Conservation (phyloP, 2,329 filamentous ascomycete species). For the Helminthosporium solani region DNA sequence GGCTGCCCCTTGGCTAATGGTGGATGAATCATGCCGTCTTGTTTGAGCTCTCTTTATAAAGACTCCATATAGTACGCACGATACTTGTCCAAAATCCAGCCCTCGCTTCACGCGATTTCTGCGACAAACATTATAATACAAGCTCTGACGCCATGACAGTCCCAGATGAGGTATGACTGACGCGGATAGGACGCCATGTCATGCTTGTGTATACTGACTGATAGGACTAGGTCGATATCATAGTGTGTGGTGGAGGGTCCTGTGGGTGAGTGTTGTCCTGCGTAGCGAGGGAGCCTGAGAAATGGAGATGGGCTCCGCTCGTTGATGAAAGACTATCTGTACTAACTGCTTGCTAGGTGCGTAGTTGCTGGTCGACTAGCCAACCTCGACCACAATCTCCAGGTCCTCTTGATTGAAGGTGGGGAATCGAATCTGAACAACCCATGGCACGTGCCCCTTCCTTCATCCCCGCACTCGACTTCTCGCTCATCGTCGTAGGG, state of each 20-base stretch:
- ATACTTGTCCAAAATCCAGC: too few relatives aligned
- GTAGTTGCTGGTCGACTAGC: slow-evolving; percentile 61
- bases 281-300: too few relatives aligned
- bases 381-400: slow-evolving; percentile 73
- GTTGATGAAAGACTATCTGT: too few relatives aligned
- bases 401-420: slow-evolving; percentile 68
- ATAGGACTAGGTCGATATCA: slow-evolving; percentile 65
- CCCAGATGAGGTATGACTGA: slow-evolving; percentile 59
- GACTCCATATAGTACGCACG: neutral
- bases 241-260: slow-evolving; percentile 74
- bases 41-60: neutral
- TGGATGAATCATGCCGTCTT: slow-evolving; percentile 21
- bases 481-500: slow-evolving; percentile 45
- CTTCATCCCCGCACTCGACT: neutral
- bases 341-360: slow-evolving; percentile 39
- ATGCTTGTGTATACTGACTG: neutral
- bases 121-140: too few relatives aligned
- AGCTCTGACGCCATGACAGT: slow-evolving; percentile 54
- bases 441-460: slow-evolving; percentile 55
- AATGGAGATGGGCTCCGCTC: too few relatives aligned
- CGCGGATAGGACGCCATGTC: neutral
- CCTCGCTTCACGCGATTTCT: neutral
- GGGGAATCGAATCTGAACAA: slow-evolving; percentile 76
- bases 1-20: slow-evolving; percentile 16
- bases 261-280: slow-evolving; percentile 54